Evolutionary conservation across 768 basidiomycete species (phyloP).

Genomic region (Pulveroboletus sp.): DNA sequence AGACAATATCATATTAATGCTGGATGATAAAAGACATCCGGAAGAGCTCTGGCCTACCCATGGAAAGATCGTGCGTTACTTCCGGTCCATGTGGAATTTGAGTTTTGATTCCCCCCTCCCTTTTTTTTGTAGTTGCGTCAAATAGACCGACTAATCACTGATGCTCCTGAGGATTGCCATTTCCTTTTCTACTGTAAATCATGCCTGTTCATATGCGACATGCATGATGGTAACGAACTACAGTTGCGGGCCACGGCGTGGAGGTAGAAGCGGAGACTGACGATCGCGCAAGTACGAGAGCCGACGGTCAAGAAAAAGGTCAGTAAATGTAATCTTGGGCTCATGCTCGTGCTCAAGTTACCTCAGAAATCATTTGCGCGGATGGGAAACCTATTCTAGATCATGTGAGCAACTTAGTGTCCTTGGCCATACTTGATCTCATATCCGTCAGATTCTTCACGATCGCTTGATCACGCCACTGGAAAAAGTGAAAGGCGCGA

Average conservation of each 20-base stretch:
- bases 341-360: not conserved
- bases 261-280: slow-evolving; percentile 14
- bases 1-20: slow-evolving; percentile 40
- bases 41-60: slow-evolving; percentile 37
- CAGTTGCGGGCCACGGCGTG: slow-evolving; percentile 22
- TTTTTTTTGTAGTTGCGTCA: slow-evolving; percentile 29
- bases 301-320: slow-evolving; percentile 49
- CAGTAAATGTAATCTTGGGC: not conserved
- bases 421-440: not conserved
- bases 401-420: slow-evolving; percentile 10
- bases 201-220: too few relatives aligned
- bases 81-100: not conserved
- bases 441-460: slow-evolving; percentile 17
- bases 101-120: not conserved
- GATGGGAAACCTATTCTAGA: slow-evolving; percentile 21
- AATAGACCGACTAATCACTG: slow-evolving; percentile 39
- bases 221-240: not conserved
- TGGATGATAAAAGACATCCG: slow-evolving; percentile 33
- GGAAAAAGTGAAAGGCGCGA: slow-evolving; percentile 14
- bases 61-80: slow-evolving; percentile 39
- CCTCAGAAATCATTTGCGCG: slow-evolving; percentile 19
- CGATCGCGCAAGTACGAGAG: slow-evolving; percentile 35
- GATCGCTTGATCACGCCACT: slow-evolving; percentile 17
- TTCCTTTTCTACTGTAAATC: slow-evolving; percentile 54
- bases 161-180: slow-evolving; percentile 39